Conservation (phyloP, 768 basidiomycete species). For the Auricularia cornea region DNA sequence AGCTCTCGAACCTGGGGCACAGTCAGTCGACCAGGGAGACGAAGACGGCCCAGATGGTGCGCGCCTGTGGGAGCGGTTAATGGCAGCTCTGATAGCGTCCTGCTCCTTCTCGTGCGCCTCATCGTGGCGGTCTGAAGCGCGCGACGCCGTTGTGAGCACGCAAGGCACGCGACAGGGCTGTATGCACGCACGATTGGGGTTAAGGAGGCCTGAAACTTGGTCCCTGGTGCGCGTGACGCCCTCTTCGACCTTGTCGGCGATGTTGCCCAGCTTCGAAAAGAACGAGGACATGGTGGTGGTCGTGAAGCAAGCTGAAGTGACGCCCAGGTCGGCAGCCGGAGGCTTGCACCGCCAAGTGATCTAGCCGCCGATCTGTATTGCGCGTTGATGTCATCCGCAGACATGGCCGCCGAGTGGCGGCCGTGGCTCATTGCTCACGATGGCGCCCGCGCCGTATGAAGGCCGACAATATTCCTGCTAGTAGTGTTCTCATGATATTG, state of each 20-base stretch:
- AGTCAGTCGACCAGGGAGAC: not conserved
- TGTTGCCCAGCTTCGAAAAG: not conserved
- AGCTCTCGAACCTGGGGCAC: conserved; percentile 56
- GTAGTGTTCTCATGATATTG: too few relatives aligned
- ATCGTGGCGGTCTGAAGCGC: conserved; percentile 48
- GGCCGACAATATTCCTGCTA: too few relatives aligned
- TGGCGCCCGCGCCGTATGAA: too few relatives aligned
- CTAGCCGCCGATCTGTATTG: too few relatives aligned
- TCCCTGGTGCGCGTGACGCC: not conserved
- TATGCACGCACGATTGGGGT: not conserved
- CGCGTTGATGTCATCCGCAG: too few relatives aligned
- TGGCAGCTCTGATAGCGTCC: conserved; percentile 66
- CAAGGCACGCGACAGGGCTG: not conserved
- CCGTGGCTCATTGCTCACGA: too few relatives aligned
- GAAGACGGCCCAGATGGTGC: not conserved
- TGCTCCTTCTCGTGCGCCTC: conserved; percentile 59
- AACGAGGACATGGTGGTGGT: not conserved
- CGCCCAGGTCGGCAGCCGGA: too few relatives aligned
- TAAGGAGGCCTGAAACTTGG: conserved; percentile 18
- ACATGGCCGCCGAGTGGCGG: too few relatives aligned
- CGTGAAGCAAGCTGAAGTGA: too few relatives aligned
- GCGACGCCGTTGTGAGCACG: not conserved
- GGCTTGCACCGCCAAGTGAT: too few relatives aligned
- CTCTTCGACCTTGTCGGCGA: not conserved
- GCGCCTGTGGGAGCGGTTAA: conserved; percentile 56